Base-by-base conservation (phyloP, 805 yeast genomes). In the Candida chauliodis region DNA sequence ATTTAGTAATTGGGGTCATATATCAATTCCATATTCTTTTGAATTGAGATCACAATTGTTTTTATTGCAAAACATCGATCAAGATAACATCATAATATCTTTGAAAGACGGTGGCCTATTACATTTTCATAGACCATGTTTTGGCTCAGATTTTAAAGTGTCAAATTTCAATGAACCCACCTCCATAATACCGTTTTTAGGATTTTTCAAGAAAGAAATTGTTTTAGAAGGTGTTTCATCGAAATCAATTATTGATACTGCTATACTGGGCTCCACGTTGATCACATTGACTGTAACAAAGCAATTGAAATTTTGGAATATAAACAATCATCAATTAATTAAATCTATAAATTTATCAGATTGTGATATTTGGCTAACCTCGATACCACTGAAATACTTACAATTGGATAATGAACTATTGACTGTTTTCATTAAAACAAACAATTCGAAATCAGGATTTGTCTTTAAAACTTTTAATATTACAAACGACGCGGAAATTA, bases 71-170 rank as follows among this genome's bases (percentile, higher is more conserved):
- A 56, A 81, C 1, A 57, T 79, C 11, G 69, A 75, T 22, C 44
- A 61, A 0, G 49, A 53, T 2, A 68, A 72, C 31, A 52, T 79
- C 7, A 54, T 88, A 3, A 77, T 83, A 0, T 69, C 87, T 4
- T 64, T 89, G 34, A 69, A 71, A 30, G 95, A 90, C 59, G 96
- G 97, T 18, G 87, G 90, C 1, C 55, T 89, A 29, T 59, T 87
- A 35, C 80, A 79, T 31, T 63, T 84, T 41, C 48, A 50, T 24
- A 63, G 78, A 47, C 3, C 13, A 5, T 18, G 7, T 6, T 57
- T 74, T 8, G 55, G 68, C 20, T 46, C 44, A 3, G 64, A 58
- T 17, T 55, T 63, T 29, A 75, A 62, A 40, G 76, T 74, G 8
- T 57, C 55, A 31, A 59, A 78, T 20, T 84, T 83, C 55, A 73